A percentile compares a stretch with the other conserved stretches of the same genome.
phyloP scores from a whole-genome alignment of 352 stramenopile genomes.

The Phytophthora boehmeriae region DNA sequence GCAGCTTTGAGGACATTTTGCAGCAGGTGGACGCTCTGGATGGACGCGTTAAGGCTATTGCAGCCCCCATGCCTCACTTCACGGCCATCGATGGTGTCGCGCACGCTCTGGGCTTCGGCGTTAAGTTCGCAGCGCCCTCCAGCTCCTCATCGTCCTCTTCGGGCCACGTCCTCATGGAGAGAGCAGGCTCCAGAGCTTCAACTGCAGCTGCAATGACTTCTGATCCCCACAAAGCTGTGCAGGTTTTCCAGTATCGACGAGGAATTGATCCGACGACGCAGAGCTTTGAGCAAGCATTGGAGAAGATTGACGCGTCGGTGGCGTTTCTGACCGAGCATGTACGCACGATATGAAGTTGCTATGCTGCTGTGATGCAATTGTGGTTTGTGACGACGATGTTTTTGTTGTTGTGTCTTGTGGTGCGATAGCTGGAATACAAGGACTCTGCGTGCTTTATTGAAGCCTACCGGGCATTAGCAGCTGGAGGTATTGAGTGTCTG shows the following conservation, averaged over 20 bases:
- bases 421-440: conserved; percentile 62
- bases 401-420: conserved; percentile 8
- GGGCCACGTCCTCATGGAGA: conserved; percentile 23
- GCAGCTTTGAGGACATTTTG: conserved; percentile 74
- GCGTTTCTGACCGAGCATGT: conserved; percentile 75
- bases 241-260: conserved; percentile 81
- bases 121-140: conserved; percentile 63
- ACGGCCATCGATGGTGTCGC: conserved; percentile 63
- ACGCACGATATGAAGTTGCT: conserved; percentile 16
- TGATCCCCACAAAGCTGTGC: conserved; percentile 44
- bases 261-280: conserved; percentile 73
- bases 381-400: conserved; percentile 1
- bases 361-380: neutral
- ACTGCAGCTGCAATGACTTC: neutral
- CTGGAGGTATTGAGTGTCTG: conserved; percentile 63
- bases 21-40: conserved; percentile 70
- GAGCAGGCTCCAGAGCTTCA: neutral
- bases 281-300: conserved; percentile 62
- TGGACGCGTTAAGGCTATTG: conserved; percentile 64
- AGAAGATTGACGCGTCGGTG: conserved; percentile 73
- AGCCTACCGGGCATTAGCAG: conserved; percentile 70
- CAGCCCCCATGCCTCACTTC: conserved; percentile 75
- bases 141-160: conserved; percentile 6
- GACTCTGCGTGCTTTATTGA: conserved; percentile 78
- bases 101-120: conserved; percentile 64